Percentiles rank a stretch among this genome's conserved stretches.
These are phyloP conservation scores for Nannochloris sp. DNA, from an alignment of 139 green algal genomes.

Conservation along the genomic window DNA sequence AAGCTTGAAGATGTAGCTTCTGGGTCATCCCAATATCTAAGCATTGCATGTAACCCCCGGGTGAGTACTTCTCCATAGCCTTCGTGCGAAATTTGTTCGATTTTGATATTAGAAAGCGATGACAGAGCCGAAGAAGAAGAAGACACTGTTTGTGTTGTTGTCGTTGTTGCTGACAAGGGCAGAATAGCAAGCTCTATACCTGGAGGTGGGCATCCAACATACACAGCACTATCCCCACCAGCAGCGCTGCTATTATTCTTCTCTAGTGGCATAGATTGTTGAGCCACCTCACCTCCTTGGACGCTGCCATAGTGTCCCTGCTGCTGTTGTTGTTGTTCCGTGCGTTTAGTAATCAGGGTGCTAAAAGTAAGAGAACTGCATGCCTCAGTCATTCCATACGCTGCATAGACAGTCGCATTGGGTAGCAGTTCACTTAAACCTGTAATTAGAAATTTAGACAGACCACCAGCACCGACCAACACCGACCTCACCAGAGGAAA, in stretches of 20 bases:
- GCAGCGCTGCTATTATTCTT: neutral
- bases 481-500: slow-evolving; percentile 22
- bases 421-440: slow-evolving; percentile 38
- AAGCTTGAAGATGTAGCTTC: slow-evolving; percentile 30
- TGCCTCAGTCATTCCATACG: slow-evolving; percentile 88
- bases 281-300: no score
- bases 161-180: neutral
- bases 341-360: slow-evolving; percentile 11
- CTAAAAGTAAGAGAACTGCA: slow-evolving; percentile 75
- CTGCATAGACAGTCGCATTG: slow-evolving; percentile 43
- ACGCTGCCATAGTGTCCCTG: no score
- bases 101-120: neutral
- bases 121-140: no score
- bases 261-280: neutral
- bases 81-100: neutral
- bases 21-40: slow-evolving; percentile 59
- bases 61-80: slow-evolving; percentile 60
- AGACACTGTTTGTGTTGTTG: no score
- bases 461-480: slow-evolving; percentile 38
- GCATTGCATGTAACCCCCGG: slow-evolving; percentile 66
- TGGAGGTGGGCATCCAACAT: slow-evolving; percentile 31
- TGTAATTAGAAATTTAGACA: neutral
- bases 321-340: neutral
- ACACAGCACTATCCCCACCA: slow-evolving; percentile 14
- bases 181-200: slow-evolving; percentile 42